Evolutionary conservation across 2,329 filamentous ascomycete genomes (phyloP).

Genomic region (Tolypocladium ophioglossoides): DNA sequence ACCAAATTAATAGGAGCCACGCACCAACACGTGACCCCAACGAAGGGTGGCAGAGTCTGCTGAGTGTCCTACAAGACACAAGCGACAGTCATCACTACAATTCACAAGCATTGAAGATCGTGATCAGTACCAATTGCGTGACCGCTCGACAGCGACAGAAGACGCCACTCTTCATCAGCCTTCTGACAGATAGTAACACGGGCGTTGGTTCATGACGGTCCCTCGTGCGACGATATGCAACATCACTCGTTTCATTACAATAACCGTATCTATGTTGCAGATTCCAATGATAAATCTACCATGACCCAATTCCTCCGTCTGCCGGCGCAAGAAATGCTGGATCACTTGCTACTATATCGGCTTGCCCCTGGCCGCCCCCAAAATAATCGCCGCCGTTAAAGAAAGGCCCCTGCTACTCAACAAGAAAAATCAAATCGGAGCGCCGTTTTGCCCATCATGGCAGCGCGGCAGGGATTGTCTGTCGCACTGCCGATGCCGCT

Average conservation of each 20-base stretch:
- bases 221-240: neutral
- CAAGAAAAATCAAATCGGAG: neutral
- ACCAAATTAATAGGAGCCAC: no score
- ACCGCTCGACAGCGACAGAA: no score
- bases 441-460: neutral
- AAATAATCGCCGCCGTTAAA: neutral
- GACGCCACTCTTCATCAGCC: no score
- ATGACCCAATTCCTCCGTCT: slow-evolving; percentile 1
- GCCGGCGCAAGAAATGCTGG: neutral
- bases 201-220: neutral
- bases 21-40: no score
- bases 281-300: slow-evolving; percentile 1
- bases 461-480: neutral
- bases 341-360: neutral
- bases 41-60: no score
- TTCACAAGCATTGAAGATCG: no score
- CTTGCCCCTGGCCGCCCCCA: neutral
- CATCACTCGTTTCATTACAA: slow-evolving; percentile 2
- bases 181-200: no score
- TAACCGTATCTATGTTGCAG: slow-evolving; percentile 2
- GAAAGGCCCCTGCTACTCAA: neutral
- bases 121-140: no score
- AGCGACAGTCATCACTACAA: no score
- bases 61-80: no score
- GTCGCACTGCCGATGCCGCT: neutral